Evolutionary conservation across 805 yeast species (phyloP).

Genomic region (Ogataea wickerhamii): DNA sequence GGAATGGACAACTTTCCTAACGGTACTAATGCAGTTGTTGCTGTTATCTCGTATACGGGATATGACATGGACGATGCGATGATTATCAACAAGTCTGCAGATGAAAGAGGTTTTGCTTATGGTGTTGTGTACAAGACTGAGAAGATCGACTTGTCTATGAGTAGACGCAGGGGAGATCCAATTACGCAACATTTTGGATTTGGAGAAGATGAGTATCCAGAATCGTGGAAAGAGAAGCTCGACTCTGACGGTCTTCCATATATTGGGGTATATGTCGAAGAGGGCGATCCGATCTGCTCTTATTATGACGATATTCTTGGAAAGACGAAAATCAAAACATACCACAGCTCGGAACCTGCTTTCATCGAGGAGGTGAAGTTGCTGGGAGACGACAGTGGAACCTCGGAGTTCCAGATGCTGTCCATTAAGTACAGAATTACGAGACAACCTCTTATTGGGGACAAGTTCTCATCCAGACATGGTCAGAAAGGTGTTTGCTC

Average conservation of each 20-base stretch:
- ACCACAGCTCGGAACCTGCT: constrained; percentile 92
- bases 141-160: constrained; percentile 74
- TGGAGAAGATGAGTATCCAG: constrained; percentile 91
- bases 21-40: constrained; percentile 97
- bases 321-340: constrained; percentile 86
- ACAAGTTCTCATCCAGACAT: constrained; percentile 95
- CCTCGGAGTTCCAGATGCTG: constrained; percentile 75
- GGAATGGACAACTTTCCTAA: constrained; percentile 99
- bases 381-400: constrained; percentile 76
- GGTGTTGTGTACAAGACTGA: constrained; percentile 96
- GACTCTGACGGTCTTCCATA: constrained; percentile 92
- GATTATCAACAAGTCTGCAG: constrained; percentile 96
- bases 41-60: constrained; percentile 97
- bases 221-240: constrained; percentile 79
- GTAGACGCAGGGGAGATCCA: constrained; percentile 89
- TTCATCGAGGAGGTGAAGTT: constrained; percentile 93
- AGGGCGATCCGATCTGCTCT: constrained; percentile 95
- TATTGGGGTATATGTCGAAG: constrained; percentile 82
- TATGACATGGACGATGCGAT: constrained; percentile 99
- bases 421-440: constrained; percentile 88
- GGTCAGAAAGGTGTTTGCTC: constrained; percentile 99
- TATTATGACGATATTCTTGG: constrained; percentile 88
- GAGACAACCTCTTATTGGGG: constrained; percentile 93
- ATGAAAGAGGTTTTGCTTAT: constrained; percentile 96
- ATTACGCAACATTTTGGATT: constrained; percentile 92